phyloP scores from a whole-genome alignment of 2,329 filamentous ascomycete species.

The Pseudopithomyces maydicus region DNA sequence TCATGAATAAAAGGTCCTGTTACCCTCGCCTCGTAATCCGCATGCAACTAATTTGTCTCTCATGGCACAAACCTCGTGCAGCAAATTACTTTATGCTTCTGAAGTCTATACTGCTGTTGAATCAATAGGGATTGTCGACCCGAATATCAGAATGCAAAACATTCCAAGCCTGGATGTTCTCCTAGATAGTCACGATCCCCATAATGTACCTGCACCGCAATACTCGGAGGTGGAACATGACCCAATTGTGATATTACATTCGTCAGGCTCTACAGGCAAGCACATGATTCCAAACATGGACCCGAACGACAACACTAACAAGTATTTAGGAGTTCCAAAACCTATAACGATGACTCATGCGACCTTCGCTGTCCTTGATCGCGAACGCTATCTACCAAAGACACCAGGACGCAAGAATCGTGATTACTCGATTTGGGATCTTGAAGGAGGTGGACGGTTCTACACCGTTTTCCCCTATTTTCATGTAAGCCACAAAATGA shows the following conservation, averaged over 20 bases:
- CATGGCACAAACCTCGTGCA: slow-evolving; percentile 19
- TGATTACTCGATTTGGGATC: slow-evolving; percentile 21
- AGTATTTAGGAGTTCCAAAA: slow-evolving; percentile 34
- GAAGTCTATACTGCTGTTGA: slow-evolving; percentile 11
- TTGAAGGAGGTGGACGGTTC: slow-evolving; percentile 13
- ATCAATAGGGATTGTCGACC: not conserved
- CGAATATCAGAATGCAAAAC: not conserved
- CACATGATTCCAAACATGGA: not conserved
- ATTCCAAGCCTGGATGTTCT: slow-evolving; percentile 11
- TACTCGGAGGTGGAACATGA: slow-evolving; percentile 29
- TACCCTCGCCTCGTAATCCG: slow-evolving; percentile 25
- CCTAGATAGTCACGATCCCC: slow-evolving; percentile 1
- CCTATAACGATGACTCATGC: slow-evolving; percentile 28
- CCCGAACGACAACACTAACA: not conserved
- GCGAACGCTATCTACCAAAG: slow-evolving; percentile 12
- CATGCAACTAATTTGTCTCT: slow-evolving; percentile 18
- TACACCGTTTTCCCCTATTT: slow-evolving; percentile 21
- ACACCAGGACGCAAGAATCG: slow-evolving; percentile 10
- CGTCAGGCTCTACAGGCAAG: slow-evolving; percentile 40
- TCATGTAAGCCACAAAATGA: not conserved
- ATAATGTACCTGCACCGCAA: slow-evolving; percentile 9
- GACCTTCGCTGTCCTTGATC: slow-evolving; percentile 16
- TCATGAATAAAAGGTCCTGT: slow-evolving; percentile 14
- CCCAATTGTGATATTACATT: slow-evolving; percentile 33
- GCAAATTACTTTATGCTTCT: slow-evolving; percentile 10